phyloP scores from a whole-genome alignment of 345 rosid genomes.

The Rhodomyrtus tomentosa region DNA sequence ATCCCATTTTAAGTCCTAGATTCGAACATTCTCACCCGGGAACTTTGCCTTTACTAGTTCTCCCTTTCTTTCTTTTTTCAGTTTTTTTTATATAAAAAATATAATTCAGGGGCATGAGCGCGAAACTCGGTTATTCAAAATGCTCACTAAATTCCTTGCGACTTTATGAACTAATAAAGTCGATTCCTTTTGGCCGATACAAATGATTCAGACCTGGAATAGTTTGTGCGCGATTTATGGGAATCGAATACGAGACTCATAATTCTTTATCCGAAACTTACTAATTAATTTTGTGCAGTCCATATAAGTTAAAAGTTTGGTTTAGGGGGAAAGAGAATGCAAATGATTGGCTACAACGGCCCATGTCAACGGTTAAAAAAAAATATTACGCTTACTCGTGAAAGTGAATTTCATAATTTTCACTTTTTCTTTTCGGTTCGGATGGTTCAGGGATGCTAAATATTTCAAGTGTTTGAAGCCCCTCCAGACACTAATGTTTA shows the following conservation, averaged over 20 bases:
- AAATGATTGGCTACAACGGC: background rate
- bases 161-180: background rate
- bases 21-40: background rate
- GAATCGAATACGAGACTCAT: background rate
- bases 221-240: background rate
- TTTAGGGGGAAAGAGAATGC: background rate
- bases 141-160: background rate
- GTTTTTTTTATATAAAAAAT: background rate
- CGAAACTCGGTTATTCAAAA: background rate
- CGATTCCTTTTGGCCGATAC: background rate
- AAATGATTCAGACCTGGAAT: accelerated
- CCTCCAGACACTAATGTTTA: background rate
- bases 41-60: background rate
- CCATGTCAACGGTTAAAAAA: background rate
- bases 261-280: background rate
- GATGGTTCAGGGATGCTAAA: too few relatives aligned
- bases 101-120: background rate
- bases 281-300: background rate
- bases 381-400: background rate
- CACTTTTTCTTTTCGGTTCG: background rate
- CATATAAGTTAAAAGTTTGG: background rate
- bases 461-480: background rate
- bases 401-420: background rate
- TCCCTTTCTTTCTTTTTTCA: too few relatives aligned
- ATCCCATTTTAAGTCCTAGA: background rate